Evolutionary conservation across 2,329 filamentous ascomycete genomes (phyloP), one percentile per base, ranked within the genome.

Genomic region (Macrophomina pseudophaseolina): DNA sequence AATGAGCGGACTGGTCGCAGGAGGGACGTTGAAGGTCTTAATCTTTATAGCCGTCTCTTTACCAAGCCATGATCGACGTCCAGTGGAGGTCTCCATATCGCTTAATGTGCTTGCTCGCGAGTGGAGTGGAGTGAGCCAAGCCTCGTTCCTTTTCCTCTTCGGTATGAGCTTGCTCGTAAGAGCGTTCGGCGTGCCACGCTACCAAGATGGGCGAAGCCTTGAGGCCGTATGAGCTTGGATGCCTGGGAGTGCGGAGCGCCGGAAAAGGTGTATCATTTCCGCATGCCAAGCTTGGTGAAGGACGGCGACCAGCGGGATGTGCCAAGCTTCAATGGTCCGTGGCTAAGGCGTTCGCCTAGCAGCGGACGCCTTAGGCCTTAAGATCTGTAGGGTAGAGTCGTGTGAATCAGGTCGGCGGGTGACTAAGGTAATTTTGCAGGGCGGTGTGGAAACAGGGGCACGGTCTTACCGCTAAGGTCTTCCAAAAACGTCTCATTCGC

Each of bases 71-170:
- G 12, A 11, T 18, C 38, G 42, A 40, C 11, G 9, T 30, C 18
- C 35, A 2, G 35, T 42, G 56, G 56, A 59, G 33, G 32, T 46
- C 33, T 4, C 14, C 56, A 46, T 46, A 60, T 60, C 48, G 56
- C 42, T 12, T 28, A 23, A 56, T 33, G 38, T 14, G 18, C 16
- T 32, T 14, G 54, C 23, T 16, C 33, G 12, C 3, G 32, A 28
- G 12, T 8, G 23, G 12, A 23, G 28, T 60, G 56, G 56, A 60
- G 40, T 33, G 56, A 46, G 4, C 23, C 42, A 46, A 32, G 42
- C 35, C 56, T 60, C 48, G 56, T 46, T 60, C 33, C 42, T 2
- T 42, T 60, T 33, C 56, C 56, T 30, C 2, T 33, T 60, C n/a
- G 5, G 42, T 46, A 30, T 42, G 18, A 32, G 56, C n/a, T 9